A percentile compares a stretch with the other conserved stretches of the same genome.
Evolutionary conservation across 257 asterid species (phyloP).

Genomic region (Solanum sitiens): DNA sequence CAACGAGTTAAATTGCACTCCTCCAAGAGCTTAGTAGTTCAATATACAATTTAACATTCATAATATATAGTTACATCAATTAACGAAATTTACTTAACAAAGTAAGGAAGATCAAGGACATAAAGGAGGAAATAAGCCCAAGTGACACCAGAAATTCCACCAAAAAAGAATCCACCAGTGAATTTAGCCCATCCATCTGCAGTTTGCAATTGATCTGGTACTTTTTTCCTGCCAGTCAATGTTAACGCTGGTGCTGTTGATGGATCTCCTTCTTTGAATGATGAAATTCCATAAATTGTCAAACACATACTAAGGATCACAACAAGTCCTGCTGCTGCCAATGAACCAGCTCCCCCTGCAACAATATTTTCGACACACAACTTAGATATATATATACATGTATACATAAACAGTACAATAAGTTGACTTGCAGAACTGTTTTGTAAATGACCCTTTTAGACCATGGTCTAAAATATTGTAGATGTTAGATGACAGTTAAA

Average conservation of each 20-base stretch:
- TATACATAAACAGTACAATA: not conserved
- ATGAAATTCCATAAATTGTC: conserved; percentile 67
- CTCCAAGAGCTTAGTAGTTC: not conserved
- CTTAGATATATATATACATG: not conserved
- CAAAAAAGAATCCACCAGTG: conserved; percentile 94
- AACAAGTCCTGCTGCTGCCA: conserved; percentile 81
- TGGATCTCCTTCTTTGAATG: conserved; percentile 75
- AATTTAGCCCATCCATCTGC: conserved; percentile 90
- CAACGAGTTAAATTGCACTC: not conserved
- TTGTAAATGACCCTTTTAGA: not conserved
- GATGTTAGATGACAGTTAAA: not conserved
- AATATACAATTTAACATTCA: not conserved
- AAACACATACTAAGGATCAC: conserved; percentile 60
- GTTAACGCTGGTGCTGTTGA: conserved; percentile 72
- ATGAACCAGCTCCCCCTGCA: conserved; percentile 56
- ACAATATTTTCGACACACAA: not conserved
- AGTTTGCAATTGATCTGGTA: conserved; percentile 78
- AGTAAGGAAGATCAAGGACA: conserved; percentile 87
- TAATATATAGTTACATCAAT: not conserved
- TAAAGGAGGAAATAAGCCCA: conserved; percentile 93
- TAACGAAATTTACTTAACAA: conserved; percentile 29
- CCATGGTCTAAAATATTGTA: not conserved
- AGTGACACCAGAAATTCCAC: conserved; percentile 82
- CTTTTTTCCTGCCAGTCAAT: conserved; percentile 75
- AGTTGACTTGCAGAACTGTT: not conserved